Evolutionary conservation across 345 rosid species (phyloP).

Genomic region (Brassica juncea): DNA sequence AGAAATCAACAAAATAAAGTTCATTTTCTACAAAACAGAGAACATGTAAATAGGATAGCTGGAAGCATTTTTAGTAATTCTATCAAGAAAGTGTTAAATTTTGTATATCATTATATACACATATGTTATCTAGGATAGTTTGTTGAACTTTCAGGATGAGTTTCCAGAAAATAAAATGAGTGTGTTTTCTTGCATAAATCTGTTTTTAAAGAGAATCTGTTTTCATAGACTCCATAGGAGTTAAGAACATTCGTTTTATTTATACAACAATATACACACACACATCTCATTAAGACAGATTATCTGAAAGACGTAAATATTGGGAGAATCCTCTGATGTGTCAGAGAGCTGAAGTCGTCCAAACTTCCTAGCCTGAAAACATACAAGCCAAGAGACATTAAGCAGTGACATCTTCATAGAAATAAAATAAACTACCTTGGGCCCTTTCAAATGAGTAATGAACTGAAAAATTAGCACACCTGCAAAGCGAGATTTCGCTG

Average conservation of each 20-base stretch:
- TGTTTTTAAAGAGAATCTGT: too few relatives aligned
- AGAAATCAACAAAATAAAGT: too few relatives aligned
- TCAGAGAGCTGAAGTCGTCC: conserved; percentile 74
- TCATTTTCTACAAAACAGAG: too few relatives aligned
- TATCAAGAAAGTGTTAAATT: too few relatives aligned
- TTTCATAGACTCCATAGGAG: neutral
- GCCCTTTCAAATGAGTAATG: conserved; percentile 5
- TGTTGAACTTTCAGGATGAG: too few relatives aligned
- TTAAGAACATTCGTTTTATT: neutral
- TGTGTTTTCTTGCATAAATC: too few relatives aligned
- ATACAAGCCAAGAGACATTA: conserved; percentile 25
- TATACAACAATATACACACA: neutral
- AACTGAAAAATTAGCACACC: conserved; percentile 47
- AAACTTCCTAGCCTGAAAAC: conserved; percentile 58
- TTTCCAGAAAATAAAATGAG: too few relatives aligned
- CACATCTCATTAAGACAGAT: conserved; percentile 15
- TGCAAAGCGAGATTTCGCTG: conserved; percentile 71
- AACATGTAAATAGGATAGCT: too few relatives aligned
- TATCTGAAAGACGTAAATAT: conserved; percentile 89
- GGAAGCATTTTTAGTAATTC: too few relatives aligned
- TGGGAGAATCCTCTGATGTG: conserved; percentile 60
- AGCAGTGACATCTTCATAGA: conserved; percentile 16
- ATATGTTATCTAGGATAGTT: too few relatives aligned
- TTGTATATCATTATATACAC: too few relatives aligned
- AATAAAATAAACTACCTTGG: conserved; percentile 11